Base-by-base conservation (phyloP, 768 basidiomycete genomes). In the Psilocybe sp. region DNA sequence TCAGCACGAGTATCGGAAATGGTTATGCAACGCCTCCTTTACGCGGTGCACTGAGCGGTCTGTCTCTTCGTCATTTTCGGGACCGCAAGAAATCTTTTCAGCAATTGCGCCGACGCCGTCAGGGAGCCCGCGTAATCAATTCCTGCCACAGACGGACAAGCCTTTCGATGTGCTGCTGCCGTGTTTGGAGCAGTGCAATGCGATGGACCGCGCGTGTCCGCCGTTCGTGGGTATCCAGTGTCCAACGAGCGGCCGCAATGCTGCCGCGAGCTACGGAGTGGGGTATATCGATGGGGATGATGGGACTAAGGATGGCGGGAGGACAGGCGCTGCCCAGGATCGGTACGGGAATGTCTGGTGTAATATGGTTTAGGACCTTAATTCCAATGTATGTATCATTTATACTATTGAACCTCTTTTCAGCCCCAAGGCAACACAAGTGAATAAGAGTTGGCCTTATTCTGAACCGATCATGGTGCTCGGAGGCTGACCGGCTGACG, bases 261-360 rank as follows among this genome's bases (percentile, higher is more conserved):
- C 88, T 0, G 74, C 66, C 4, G 64, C 64, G 38, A 89, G 85
- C 62, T 92, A 92, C 59, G 90, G 85, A 2, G 80, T 90, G 14
- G 89, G 89, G 0, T 90, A 76, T 59, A 70, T 89, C 11, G 89
- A 92, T 60, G 70, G 72, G 23, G 72, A 67, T 6, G 66, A 72
- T 34, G 81, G 80, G 0, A 70, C 69, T 34, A 54, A 75, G 41
- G 75, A 74, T 0, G 62, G 65, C 4, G 88, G 88, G 2, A 46
- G 59, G 12, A 78, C 82, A 0, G 84, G 85, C 0, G 63, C 48
- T 5, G 70, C 79, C 19, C 80, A 84, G 61, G 89, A 92, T 64
- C 64, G 59, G 46, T 91, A 73, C 72, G 89, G 89, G 20, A 87
- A 88, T 57, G 78, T 89, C 20, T 91, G 86, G 85, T 92, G 89